These are phyloP conservation scores for Hevea brasiliensis DNA, from an alignment of 345 rosid species.

Conservation along the genomic window DNA sequence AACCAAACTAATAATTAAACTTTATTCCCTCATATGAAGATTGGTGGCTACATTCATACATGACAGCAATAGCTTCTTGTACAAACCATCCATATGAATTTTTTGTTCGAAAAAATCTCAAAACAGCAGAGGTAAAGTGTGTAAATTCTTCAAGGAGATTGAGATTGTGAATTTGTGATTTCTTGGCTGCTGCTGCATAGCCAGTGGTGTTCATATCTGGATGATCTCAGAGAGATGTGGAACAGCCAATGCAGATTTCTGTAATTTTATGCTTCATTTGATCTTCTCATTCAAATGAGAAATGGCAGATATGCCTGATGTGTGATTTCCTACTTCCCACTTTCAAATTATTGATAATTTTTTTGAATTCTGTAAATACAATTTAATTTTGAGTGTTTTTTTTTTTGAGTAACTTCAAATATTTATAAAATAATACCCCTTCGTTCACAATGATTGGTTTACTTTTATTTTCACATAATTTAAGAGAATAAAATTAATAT, in stretches of 20 bases:
- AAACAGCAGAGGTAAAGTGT: not conserved
- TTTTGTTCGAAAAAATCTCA: not conserved
- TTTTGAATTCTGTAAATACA: no score
- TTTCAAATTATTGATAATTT: no score
- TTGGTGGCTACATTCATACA: not conserved
- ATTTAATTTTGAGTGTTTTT: no score
- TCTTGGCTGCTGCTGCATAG: not conserved
- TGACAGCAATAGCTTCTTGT: not conserved
- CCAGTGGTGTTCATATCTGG: not conserved
- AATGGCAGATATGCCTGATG: not conserved
- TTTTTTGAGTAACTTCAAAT: no score
- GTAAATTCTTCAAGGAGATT: not conserved
- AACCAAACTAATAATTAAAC: conserved; percentile 29
- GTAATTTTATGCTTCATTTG: conserved; percentile 7
- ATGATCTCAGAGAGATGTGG: no score
- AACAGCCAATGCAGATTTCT: not conserved
- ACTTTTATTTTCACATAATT: no score
- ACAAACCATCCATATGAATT: not conserved
- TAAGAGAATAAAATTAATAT: no score
- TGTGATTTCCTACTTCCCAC: no score
- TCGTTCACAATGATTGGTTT: no score
- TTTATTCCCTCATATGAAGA: not conserved
- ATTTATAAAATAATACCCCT: no score
- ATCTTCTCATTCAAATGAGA: not conserved
- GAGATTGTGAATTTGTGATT: not conserved